A percentile compares a stretch with the other conserved stretches of the same genome.
Evolutionary conservation across 1,139 yeast species (phyloP).

Genomic region (Hanseniaspora sp.): DNA sequence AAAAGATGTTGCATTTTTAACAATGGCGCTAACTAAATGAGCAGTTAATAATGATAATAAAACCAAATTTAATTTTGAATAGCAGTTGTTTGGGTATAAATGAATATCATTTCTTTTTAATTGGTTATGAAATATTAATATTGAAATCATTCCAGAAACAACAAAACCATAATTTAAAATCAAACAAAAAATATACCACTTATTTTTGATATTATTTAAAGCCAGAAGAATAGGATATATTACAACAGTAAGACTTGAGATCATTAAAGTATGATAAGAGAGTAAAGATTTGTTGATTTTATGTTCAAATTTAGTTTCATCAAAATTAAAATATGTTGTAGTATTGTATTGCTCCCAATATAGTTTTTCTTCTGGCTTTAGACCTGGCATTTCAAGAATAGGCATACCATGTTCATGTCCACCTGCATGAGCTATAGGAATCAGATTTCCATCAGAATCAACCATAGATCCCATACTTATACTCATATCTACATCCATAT

Average conservation of each 20-base stretch:
- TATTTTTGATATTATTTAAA: conserved; percentile 47
- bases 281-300: conserved; percentile 41
- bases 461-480: conserved; percentile 14
- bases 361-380: conserved; percentile 59
- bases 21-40: conserved; percentile 46
- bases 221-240: conserved; percentile 63
- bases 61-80: conserved; percentile 53
- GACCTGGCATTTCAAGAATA: conserved; percentile 48
- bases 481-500: conserved; percentile 22
- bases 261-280: conserved; percentile 43
- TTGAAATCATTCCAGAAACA: conserved; percentile 44
- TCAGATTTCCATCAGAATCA: conserved; percentile 15
- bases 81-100: conserved; percentile 68
- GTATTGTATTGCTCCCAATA: conserved; percentile 77
- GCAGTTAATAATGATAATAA: conserved; percentile 42
- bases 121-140: conserved; percentile 48
- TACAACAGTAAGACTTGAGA: conserved; percentile 40
- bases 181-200: conserved; percentile 49
- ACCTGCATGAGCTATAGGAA: conserved; percentile 39
- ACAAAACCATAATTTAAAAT: conserved; percentile 40
- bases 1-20: conserved; percentile 31
- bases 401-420: conserved; percentile 63
- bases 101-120: conserved; percentile 38
- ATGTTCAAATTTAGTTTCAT: conserved; percentile 26
- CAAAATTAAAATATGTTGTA: conserved; percentile 63